Conservation (phyloP, 768 basidiomycete genomes). For the Hypholoma sublateritium region DNA sequence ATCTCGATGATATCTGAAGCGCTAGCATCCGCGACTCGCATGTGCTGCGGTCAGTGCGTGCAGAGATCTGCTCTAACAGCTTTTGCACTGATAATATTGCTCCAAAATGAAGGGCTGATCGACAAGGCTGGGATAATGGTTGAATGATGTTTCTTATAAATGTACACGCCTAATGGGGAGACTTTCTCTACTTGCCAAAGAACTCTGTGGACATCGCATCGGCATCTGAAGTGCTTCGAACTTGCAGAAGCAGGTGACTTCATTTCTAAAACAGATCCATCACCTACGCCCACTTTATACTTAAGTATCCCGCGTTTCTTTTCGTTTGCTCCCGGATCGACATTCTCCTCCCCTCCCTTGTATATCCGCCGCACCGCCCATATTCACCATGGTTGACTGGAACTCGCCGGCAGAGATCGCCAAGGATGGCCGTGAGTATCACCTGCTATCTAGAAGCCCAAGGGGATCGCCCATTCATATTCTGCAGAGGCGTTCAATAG, state of each 20-base stretch:
- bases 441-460: background rate
- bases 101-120: background rate
- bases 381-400: constrained; percentile 57
- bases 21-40: too few species aligned
- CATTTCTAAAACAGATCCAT: constrained; percentile 7
- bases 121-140: background rate
- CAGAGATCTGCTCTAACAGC: too few species aligned
- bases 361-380: constrained; percentile 10
- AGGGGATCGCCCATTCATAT: background rate
- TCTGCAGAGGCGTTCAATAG: constrained; percentile 45
- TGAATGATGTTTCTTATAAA: background rate
- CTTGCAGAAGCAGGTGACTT: constrained; percentile 21
- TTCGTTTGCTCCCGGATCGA: constrained; percentile 14
- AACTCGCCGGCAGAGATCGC: constrained; percentile 44
- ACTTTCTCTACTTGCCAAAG: too few species aligned
- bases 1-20: too few species aligned
- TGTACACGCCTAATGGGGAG: background rate
- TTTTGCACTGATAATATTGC: background rate
- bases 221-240: background rate
- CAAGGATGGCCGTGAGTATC: constrained; percentile 44
- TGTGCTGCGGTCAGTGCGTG: too few species aligned
- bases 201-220: background rate
- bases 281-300: constrained; percentile 2
- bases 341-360: constrained; percentile 4
- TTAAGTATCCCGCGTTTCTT: constrained; percentile 20